A percentile compares a stretch with the other conserved stretches of the same genome.
Conservation (phyloP, 345 rosid genomes). For the Eucalyptus marginata region DNA sequence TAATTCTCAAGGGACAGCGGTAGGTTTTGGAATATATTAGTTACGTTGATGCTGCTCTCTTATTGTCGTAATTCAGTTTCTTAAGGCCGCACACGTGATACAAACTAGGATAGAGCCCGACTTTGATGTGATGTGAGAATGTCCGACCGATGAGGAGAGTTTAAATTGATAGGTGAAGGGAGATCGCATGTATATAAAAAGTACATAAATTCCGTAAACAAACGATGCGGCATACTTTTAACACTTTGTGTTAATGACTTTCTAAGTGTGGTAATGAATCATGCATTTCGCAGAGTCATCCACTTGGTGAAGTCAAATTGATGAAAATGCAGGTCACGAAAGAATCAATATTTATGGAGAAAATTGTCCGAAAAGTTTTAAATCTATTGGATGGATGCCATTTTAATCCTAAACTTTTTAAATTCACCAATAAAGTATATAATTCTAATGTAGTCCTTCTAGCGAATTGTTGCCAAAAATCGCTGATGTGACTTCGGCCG, state of each 20-base stretch:
- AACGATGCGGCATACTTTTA: background rate
- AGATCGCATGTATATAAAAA: background rate
- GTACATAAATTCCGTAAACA: fast-evolving
- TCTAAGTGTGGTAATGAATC: background rate
- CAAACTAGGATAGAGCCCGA: fast-evolving
- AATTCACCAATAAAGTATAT: background rate
- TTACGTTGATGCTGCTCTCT: background rate
- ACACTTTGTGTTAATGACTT: background rate
- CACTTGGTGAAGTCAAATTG: background rate
- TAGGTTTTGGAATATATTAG: background rate
- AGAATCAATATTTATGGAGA: background rate
- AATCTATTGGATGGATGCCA: fast-evolving
- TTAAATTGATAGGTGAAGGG: background rate
- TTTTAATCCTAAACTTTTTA: background rate
- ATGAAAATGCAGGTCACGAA: background rate
- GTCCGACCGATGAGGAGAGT: fast-evolving
- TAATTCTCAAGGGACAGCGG: background rate
- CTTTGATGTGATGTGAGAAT: background rate
- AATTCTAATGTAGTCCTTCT: fast-evolving
- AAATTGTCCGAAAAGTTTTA: background rate
- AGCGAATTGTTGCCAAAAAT: fast-evolving
- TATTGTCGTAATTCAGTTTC: background rate
- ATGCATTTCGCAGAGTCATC: background rate
- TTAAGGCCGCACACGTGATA: background rate
- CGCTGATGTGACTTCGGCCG: fast-evolving